Conservation (phyloP, 768 basidiomycete species). For the Phanerochaete carnosa region DNA sequence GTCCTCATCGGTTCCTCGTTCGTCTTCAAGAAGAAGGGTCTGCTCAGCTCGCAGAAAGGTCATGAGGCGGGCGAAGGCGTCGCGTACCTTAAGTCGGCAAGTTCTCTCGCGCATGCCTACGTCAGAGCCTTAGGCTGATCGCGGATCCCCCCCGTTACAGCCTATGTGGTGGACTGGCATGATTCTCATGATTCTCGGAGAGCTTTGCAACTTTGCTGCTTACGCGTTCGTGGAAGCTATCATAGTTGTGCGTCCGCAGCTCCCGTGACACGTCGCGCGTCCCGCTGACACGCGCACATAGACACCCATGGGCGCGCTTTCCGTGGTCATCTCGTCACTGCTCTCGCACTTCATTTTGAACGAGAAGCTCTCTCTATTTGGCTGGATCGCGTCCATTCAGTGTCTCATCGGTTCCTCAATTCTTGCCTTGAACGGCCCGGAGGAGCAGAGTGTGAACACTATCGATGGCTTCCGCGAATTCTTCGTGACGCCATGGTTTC, state of each 20-base stretch:
- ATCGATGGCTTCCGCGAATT: slow-evolving; percentile 68
- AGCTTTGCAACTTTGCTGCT: slow-evolving; percentile 36
- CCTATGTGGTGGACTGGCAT: slow-evolving; percentile 53
- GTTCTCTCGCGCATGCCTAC: slow-evolving; percentile 7
- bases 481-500: slow-evolving; percentile 79
- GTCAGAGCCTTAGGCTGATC: background rate
- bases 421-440: slow-evolving; percentile 82
- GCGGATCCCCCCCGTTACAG: slow-evolving; percentile 10
- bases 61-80: slow-evolving; percentile 31
- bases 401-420: slow-evolving; percentile 86
- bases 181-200: slow-evolving; percentile 35
- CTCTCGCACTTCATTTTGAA: slow-evolving; percentile 88
- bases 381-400: slow-evolving; percentile 87
- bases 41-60: slow-evolving; percentile 29
- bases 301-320: slow-evolving; percentile 92
- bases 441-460: slow-evolving; percentile 62
- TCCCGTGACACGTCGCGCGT: background rate
- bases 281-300: slow-evolving; percentile 20
- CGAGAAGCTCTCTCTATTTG: slow-evolving; percentile 88
- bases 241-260: slow-evolving; percentile 58
- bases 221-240: slow-evolving; percentile 89
- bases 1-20: slow-evolving; percentile 48
- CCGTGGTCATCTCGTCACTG: slow-evolving; percentile 90
- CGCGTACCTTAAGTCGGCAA: slow-evolving; percentile 29
- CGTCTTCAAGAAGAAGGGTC: slow-evolving; percentile 58